Evolutionary conservation across 768 basidiomycete species (phyloP).

Genomic region (Termitomyces sp.): DNA sequence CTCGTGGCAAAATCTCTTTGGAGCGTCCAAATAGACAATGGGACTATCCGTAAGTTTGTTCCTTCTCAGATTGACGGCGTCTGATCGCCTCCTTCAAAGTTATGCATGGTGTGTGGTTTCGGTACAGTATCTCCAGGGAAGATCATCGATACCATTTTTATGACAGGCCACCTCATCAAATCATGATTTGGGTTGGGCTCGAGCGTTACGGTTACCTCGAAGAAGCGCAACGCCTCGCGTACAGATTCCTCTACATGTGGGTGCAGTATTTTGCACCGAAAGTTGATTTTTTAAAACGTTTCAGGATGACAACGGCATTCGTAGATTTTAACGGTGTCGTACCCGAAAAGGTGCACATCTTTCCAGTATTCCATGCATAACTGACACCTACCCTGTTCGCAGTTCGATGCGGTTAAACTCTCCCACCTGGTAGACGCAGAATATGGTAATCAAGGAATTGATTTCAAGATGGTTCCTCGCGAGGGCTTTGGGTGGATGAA

Average conservation of each 20-base stretch:
- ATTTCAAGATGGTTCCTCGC: constrained; percentile 95
- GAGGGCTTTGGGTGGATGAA: constrained; percentile 99
- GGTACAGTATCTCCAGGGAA: neutral
- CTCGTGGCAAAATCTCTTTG: constrained; percentile 90
- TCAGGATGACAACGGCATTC: constrained; percentile 88
- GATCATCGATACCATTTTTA: constrained; percentile 8
- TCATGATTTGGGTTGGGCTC: constrained; percentile 97
- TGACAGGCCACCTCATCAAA: constrained; percentile 89
- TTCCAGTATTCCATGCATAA: neutral
- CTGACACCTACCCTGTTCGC: constrained; percentile 1
- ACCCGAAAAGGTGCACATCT: constrained; percentile 77
- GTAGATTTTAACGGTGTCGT: constrained; percentile 98
- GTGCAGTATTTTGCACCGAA: constrained; percentile 3
- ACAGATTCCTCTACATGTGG: constrained; percentile 97
- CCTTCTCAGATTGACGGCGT: constrained; percentile 7
- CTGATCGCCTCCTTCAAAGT: constrained; percentile 24
- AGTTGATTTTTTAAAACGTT: neutral
- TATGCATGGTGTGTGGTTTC: constrained; percentile 52
- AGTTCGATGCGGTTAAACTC: constrained; percentile 95
- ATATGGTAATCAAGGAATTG: constrained; percentile 93
- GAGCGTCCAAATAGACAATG: constrained; percentile 98
- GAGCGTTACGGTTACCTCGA: constrained; percentile 94
- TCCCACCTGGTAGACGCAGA: constrained; percentile 97
- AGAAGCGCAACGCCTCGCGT: constrained; percentile 89
- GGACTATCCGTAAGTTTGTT: constrained; percentile 82